Percentiles rank a stretch among this genome's conserved stretches.
Conservation (phyloP, 306 rosid species). For the Benincasa hispida region DNA sequence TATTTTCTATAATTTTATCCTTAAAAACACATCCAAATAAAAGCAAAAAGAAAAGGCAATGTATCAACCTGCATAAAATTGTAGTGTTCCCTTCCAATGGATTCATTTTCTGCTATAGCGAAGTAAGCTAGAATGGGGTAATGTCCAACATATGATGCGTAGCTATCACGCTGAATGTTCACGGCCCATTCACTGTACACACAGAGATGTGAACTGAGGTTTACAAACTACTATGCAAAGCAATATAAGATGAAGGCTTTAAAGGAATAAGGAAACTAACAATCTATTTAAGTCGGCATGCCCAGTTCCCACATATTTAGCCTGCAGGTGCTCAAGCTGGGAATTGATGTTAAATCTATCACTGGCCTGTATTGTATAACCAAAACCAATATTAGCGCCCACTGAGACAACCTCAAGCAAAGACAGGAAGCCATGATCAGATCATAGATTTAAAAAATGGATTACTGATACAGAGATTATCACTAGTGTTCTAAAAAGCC, state of each 20-base stretch:
- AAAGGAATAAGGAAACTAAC: constrained; percentile 19
- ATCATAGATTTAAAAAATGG: neutral
- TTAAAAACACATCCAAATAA: too few relatives aligned
- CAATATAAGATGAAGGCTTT: neutral
- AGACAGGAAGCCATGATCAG: neutral
- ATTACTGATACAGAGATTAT: neutral
- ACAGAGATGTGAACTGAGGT: neutral
- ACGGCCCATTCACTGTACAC: constrained; percentile 79
- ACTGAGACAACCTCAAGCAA: neutral
- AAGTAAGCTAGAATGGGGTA: constrained; percentile 65
- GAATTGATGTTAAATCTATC: constrained; percentile 96
- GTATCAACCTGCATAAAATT: constrained; percentile 72
- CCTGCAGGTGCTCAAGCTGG: constrained; percentile 89
- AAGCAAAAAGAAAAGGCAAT: neutral
- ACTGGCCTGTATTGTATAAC: constrained; percentile 53
- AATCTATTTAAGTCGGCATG: constrained; percentile 90
- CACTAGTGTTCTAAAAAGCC: neutral
- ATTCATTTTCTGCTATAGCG: constrained; percentile 86
- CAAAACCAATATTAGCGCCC: neutral
- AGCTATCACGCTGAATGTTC: constrained; percentile 95
- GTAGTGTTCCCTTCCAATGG: constrained; percentile 86
- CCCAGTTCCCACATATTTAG: constrained; percentile 95
- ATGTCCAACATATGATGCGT: constrained; percentile 85
- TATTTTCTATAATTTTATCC: too few relatives aligned
- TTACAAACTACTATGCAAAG: neutral